These are phyloP conservation scores for Ascochyta lentis DNA, from an alignment of 2,329 filamentous ascomycete genomes.

Conservation along the genomic window DNA sequence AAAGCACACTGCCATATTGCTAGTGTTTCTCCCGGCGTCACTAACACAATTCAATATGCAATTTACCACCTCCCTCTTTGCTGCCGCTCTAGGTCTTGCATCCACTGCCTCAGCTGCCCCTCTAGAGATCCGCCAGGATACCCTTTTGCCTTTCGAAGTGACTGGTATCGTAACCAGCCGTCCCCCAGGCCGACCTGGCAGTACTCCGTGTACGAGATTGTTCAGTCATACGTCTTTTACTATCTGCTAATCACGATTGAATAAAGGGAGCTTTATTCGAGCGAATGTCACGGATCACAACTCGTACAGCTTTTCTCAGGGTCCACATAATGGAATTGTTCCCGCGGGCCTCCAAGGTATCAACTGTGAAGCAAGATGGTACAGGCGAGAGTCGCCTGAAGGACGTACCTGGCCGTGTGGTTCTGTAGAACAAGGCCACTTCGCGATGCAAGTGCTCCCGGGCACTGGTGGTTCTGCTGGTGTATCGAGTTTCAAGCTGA, in stretches of 20 bases:
- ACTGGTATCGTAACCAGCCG: conserved; percentile 5
- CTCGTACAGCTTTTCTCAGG: conserved; percentile 17
- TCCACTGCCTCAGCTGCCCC: conserved; percentile 12
- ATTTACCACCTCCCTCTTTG: not conserved
- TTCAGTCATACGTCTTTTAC: not conserved
- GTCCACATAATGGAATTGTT: conserved; percentile 16
- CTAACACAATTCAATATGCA: not conserved
- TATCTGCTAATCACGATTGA: conserved; percentile 18
- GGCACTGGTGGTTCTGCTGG: conserved; percentile 2
- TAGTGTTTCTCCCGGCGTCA: not conserved
- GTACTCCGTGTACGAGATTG: not conserved
- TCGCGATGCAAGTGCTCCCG: conserved; percentile 29
- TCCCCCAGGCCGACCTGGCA: not conserved
- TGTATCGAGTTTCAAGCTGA: conserved; percentile 24
- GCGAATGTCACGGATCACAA: conserved; percentile 39
- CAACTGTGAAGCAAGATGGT: conserved; percentile 37
- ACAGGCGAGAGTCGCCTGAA: conserved; percentile 25
- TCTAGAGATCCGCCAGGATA: conserved; percentile 16
- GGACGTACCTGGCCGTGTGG: conserved; percentile 38
- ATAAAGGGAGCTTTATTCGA: conserved; percentile 27
- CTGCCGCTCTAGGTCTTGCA: not conserved
- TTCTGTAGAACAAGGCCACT: conserved; percentile 26
- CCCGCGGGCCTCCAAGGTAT: conserved; percentile 29
- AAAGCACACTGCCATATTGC: not conserved
- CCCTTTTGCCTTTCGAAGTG: conserved; percentile 32